Evolutionary conservation across 2,329 filamentous ascomycete genomes (phyloP).

Genomic region (Talaromyces sp.): DNA sequence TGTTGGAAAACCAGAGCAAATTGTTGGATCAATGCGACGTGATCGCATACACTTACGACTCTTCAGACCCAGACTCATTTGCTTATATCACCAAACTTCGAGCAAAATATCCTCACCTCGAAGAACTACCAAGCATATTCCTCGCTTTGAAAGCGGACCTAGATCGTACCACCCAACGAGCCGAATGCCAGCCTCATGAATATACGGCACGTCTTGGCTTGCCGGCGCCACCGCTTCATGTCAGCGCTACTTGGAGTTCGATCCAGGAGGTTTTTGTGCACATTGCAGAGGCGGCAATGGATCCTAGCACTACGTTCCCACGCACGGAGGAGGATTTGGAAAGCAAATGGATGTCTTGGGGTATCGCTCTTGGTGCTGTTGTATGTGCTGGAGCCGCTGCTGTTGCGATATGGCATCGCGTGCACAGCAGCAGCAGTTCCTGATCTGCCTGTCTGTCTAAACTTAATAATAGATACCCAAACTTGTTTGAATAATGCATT

Average conservation of each 20-base stretch:
- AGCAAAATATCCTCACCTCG: slow-evolving; percentile 73
- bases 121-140: slow-evolving; percentile 87
- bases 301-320: slow-evolving; percentile 82
- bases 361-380: slow-evolving; percentile 75
- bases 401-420: slow-evolving; percentile 58
- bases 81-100: slow-evolving; percentile 82
- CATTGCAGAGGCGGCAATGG: slow-evolving; percentile 86
- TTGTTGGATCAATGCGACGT: slow-evolving; percentile 84
- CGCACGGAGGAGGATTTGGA: slow-evolving; percentile 77
- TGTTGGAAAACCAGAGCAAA: slow-evolving; percentile 86
- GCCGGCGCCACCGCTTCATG: slow-evolving; percentile 79
- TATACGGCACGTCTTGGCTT: slow-evolving; percentile 84
- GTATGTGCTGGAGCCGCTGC: slow-evolving; percentile 58
- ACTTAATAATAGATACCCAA: slow-evolving; percentile 1
- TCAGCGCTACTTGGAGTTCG: slow-evolving; percentile 89
- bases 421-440: slow-evolving; percentile 31
- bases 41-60: slow-evolving; percentile 94
- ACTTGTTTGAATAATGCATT: neutral
- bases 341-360: slow-evolving; percentile 78
- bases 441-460: neutral
- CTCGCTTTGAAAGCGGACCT: slow-evolving; percentile 91
- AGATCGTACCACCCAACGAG: slow-evolving; percentile 94
- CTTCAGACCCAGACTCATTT: slow-evolving; percentile 93
- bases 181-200: slow-evolving; percentile 84
- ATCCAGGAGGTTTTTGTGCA: slow-evolving; percentile 92